Evolutionary conservation across 2,329 filamentous ascomycete species (phyloP).

Genomic region (Colletotrichum acutatum): DNA sequence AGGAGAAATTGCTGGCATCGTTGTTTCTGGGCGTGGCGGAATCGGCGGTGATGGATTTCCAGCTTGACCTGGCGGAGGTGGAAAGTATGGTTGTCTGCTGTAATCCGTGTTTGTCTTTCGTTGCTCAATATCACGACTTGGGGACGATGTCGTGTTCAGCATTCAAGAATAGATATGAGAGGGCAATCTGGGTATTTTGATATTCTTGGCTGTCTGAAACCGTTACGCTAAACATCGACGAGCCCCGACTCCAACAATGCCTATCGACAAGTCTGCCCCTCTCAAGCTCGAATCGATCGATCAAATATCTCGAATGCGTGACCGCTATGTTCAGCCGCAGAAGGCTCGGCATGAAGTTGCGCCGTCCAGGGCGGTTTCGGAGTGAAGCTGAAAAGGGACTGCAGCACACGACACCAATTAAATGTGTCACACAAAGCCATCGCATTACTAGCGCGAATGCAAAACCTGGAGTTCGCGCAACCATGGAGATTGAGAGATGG

Average conservation of each 20-base stretch:
- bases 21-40: background rate
- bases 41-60: slow-evolving; percentile 14
- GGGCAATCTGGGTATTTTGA: background rate
- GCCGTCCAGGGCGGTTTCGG: background rate
- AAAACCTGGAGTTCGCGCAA: background rate
- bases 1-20: no score
- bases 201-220: background rate
- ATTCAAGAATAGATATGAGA: background rate
- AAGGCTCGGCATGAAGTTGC: background rate
- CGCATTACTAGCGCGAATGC: background rate
- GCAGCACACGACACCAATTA: background rate
- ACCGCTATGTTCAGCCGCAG: background rate
- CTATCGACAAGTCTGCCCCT: no score
- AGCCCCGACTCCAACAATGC: no score
- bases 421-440: background rate
- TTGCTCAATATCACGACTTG: background rate
- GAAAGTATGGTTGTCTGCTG: slow-evolving; percentile 5
- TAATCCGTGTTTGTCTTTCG: background rate
- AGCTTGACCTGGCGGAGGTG: slow-evolving; percentile 14
- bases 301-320: background rate
- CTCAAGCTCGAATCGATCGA: no score
- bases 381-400: background rate
- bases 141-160: background rate
- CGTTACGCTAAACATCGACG: background rate
- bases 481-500: no score